Conservation (phyloP, 352 stramenopile species). For the Globisporangium sylvaticum region DNA sequence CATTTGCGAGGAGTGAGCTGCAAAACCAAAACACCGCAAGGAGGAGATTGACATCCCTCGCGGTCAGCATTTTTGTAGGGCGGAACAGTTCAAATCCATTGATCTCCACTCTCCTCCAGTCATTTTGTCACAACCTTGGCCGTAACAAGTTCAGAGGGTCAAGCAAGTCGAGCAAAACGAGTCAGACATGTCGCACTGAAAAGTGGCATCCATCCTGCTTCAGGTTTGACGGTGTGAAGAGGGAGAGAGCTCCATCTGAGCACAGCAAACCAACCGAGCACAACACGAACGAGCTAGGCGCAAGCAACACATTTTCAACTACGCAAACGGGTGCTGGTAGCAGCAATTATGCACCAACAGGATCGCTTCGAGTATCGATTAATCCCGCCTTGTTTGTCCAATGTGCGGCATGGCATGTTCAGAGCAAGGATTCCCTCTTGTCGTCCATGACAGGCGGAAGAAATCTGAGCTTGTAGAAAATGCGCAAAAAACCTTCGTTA, state of each 20-base stretch:
- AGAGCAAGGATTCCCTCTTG: neutral
- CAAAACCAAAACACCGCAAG: no score
- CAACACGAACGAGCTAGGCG: neutral
- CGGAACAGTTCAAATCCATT: neutral
- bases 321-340: neutral
- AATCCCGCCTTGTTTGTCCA: no score
- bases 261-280: no score
- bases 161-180: neutral
- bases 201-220: neutral
- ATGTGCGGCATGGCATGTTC: no score
- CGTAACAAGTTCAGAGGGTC: neutral
- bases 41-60: slow-evolving; percentile 4
- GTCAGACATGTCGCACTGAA: slow-evolving; percentile 5
- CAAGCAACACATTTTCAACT: neutral
- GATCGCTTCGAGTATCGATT: neutral
- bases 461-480: no score
- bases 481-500: slow-evolving; percentile 3
- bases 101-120: slow-evolving; percentile 12
- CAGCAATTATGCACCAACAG: neutral
- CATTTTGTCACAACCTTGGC: neutral
- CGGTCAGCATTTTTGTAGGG: neutral
- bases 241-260: neutral
- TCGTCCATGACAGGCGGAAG: neutral
- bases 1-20: no score
- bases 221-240: neutral